Base-by-base conservation (phyloP, 1,284 basidiomycete species). In the Trichosporon sp. region DNA sequence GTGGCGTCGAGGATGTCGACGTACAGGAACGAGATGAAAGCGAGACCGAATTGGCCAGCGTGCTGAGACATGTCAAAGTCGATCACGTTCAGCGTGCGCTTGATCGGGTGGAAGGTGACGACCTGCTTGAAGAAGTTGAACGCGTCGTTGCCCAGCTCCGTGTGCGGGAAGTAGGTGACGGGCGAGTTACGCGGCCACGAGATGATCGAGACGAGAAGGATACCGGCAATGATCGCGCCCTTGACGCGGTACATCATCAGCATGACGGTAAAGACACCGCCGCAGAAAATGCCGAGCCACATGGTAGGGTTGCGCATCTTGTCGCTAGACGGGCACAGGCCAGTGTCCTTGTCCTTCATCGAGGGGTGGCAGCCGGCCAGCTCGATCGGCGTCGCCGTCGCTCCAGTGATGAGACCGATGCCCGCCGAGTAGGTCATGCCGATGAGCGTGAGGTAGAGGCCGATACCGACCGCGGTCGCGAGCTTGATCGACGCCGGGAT, bases 111-210 rank as follows among this genome's bases (percentile, higher is more conserved):
- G 59, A 68, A 68, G 2, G 66, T 68, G 19, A 90, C 91, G 54
- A 94, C 88, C 72, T 93, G 81, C 79, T 92, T 92, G 86, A 95
- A 95, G 79, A 88, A 94, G 73, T 88, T 84, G 76, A 92, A 95
- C 34, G 87, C 82, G 31, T 83, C 83, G 75, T 95, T 85, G 19
- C 92, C 92, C 3, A 83, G 70, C 0, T 71, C 70, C 3, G 85
- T 89, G 76, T 92, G 84, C 2, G 92, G 91, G 83, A 95, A 95
- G 72, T 85, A 87, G 23, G 92, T 94, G 70, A 95, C 88, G 2
- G 86, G 44, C 0, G 90, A 91, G 2, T 86, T 82, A 21, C 92
- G 86, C 0, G 91, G 91, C 92, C 92, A 95, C 0, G 89, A 91
- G 71, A 92, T 87, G 77, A 93, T 86, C 11, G 90, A 87, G n/a